phyloP scores from a whole-genome alignment of 1,284 basidiomycete genomes.

The Cryptococcus sp. region DNA sequence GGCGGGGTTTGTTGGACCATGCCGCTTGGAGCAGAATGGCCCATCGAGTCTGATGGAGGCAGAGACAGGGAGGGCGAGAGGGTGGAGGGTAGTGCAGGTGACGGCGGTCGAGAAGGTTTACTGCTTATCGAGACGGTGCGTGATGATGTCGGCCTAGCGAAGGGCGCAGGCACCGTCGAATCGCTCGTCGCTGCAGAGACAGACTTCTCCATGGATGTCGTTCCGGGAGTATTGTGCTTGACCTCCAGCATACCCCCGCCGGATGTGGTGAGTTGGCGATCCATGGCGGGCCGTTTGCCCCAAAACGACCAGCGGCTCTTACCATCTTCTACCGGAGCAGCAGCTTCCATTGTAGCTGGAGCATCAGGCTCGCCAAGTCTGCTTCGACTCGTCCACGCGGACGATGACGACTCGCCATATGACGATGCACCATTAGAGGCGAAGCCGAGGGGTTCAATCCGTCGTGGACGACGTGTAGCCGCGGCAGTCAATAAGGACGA shows the following conservation, averaged over 20 bases:
- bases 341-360: neutral
- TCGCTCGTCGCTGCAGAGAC: slow-evolving; percentile 5
- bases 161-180: no score
- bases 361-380: slow-evolving; percentile 48
- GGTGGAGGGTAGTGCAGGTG: slow-evolving; percentile 11
- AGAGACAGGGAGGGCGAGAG: neutral
- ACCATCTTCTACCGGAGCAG: slow-evolving; percentile 12
- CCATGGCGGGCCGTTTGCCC: slow-evolving; percentile 35
- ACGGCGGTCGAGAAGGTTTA: slow-evolving; percentile 12
- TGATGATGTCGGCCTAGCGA: slow-evolving; percentile 7
- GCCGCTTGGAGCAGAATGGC: neutral
- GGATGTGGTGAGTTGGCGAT: slow-evolving; percentile 45
- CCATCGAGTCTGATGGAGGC: slow-evolving; percentile 1
- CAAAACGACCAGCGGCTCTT: slow-evolving; percentile 49
- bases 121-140: slow-evolving; percentile 12
- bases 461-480: slow-evolving; percentile 19
- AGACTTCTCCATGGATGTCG: slow-evolving; percentile 10
- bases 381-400: slow-evolving; percentile 42
- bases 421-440: slow-evolving; percentile 3
- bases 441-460: slow-evolving; percentile 18
- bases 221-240: slow-evolving; percentile 28
- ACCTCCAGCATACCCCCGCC: slow-evolving; percentile 51
- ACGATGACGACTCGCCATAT: neutral
- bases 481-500: slow-evolving; percentile 44
- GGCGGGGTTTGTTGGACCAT: slow-evolving; percentile 4